phyloP scores from a whole-genome alignment of 352 stramenopile species.

The Pythium vanterpoolii region DNA sequence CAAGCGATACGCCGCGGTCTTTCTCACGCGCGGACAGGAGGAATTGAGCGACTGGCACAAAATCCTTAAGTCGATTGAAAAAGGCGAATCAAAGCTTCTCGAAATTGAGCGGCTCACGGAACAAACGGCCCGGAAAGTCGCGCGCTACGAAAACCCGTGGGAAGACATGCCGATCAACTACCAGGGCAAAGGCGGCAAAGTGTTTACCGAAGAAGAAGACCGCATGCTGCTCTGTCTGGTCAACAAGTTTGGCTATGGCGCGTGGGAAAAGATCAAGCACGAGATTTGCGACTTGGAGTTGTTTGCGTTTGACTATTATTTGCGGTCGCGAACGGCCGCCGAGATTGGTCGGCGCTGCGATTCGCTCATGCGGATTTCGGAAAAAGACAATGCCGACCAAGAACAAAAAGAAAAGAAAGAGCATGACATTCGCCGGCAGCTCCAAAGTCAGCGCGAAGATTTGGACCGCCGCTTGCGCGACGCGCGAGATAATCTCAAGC shows the following conservation, averaged over 20 bases:
- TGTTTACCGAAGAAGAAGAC: slow-evolving; percentile 98
- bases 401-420: slow-evolving; percentile 80
- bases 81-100: slow-evolving; percentile 83
- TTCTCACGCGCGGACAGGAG: slow-evolving; percentile 63
- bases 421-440: slow-evolving; percentile 45
- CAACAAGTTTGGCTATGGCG: slow-evolving; percentile 96
- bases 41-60: slow-evolving; percentile 81
- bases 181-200: slow-evolving; percentile 88
- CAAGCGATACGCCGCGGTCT: slow-evolving; percentile 58
- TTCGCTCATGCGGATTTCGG: slow-evolving; percentile 92
- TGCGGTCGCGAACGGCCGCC: slow-evolving; percentile 93
- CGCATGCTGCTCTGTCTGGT: slow-evolving; percentile 97
- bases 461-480: slow-evolving; percentile 60
- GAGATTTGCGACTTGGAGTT: slow-evolving; percentile 90
- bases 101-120: slow-evolving; percentile 83
- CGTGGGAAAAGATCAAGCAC: slow-evolving; percentile 96
- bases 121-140: slow-evolving; percentile 71
- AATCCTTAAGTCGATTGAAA: slow-evolving; percentile 87
- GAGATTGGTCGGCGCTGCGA: slow-evolving; percentile 97
- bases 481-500: slow-evolving; percentile 66
- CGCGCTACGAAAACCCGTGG: slow-evolving; percentile 77
- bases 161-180: slow-evolving; percentile 89
- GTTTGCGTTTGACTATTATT: slow-evolving; percentile 99
- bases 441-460: slow-evolving; percentile 70
- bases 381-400: slow-evolving; percentile 90